Base-by-base conservation (phyloP, 2,329 filamentous ascomycete genomes). In the Neonectria coccinea region DNA sequence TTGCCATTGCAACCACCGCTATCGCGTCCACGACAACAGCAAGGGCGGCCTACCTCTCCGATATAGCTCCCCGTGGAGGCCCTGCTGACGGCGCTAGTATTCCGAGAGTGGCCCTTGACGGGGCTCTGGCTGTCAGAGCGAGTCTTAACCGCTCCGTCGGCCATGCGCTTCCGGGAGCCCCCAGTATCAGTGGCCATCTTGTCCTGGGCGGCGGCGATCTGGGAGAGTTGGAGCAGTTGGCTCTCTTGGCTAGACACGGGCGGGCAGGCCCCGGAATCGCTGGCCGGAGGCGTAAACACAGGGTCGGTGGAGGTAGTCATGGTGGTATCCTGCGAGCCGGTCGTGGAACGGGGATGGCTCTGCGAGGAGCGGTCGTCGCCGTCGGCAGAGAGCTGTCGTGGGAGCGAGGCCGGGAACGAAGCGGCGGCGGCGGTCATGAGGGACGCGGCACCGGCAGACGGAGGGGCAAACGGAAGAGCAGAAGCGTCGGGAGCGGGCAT, bases 61-160 rank as follows among this genome's bases (percentile, higher is more conserved):
- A 95, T 92, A 70, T 89, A 90, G 73, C 87, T 92, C 53, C 88
- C 85, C 52, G 86, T 85, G 1, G 87, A 89, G 42, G 82, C 80
- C 67, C 84, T 80, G 76, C 87, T 89, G 64, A 92, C 82, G 60
- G 89, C 85, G 76, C 92, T 95, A 51, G 88, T 88, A 67, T 89
- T 93, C 73, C 92, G 86, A 29, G 90, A 91, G 77, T 93, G 91
- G 31, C 85, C 86, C 71, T 81, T 78, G 36, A 80, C 75, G 22
- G 83, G 84, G 61, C 85, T 89, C 52, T 76, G 79, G 66, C 79
- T 84, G 8, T 68, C 76, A 70, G 45, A 77, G 65, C 65, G 81
- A 72, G 83, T 78, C 79, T 94, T 97, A 61, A 94, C 84, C 54
- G 88, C 83, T 45, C 92, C 93, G 74, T 92, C 91, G 36, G 92